Evolutionary conservation across 768 basidiomycete genomes (phyloP).

Genomic region (Podaxis rugospora): DNA sequence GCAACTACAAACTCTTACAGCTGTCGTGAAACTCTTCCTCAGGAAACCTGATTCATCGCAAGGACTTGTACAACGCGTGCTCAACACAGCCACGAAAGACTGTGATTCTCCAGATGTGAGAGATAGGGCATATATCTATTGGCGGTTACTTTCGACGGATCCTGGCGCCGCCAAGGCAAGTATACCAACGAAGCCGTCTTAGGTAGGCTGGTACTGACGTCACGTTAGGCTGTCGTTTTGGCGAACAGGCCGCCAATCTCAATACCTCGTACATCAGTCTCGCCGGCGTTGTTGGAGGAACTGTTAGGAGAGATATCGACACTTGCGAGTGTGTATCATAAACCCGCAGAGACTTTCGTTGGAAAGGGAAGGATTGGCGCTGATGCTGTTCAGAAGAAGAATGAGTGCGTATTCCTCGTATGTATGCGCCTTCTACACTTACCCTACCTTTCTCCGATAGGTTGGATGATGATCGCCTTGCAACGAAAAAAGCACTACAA

Average conservation of each 20-base stretch:
- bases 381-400: constrained; percentile 66
- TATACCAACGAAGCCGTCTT: not conserved
- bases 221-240: constrained; percentile 69
- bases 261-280: constrained; percentile 86
- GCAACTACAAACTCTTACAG: constrained; percentile 82
- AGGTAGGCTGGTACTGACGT: not conserved
- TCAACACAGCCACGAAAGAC: constrained; percentile 94
- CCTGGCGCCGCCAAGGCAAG: constrained; percentile 90
- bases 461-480: constrained; percentile 64
- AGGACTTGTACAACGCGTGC: constrained; percentile 84
- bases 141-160: constrained; percentile 92
- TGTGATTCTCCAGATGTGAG: constrained; percentile 96
- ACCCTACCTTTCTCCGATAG: constrained; percentile 23
- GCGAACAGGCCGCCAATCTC: constrained; percentile 92
- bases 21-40: constrained; percentile 94
- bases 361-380: constrained; percentile 87
- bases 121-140: constrained; percentile 97
- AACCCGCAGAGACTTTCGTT: constrained; percentile 93
- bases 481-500: constrained; percentile 81
- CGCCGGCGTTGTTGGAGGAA: constrained; percentile 85
- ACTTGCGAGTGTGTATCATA: constrained; percentile 95
- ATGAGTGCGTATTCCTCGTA: constrained; percentile 42
- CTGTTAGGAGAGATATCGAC: constrained; percentile 85
- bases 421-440: not conserved
- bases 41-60: constrained; percentile 94